These are phyloP conservation scores for Ceriops zippeliana DNA, from an alignment of 345 rosid species.

Conservation along the genomic window DNA sequence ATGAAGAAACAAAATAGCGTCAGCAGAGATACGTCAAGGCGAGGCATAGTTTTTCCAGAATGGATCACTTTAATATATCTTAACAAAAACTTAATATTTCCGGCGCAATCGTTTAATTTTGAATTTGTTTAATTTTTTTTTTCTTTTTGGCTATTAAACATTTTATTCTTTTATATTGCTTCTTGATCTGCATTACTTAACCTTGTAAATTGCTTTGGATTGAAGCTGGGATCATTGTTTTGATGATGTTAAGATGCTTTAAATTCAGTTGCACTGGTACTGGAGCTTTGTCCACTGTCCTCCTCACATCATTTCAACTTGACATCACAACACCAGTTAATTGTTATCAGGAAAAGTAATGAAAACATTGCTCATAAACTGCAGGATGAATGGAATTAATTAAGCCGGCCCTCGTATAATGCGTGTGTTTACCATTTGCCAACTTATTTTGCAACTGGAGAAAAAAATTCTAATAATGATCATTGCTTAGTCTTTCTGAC, in stretches of 20 bases:
- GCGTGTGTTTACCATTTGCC: slow-evolving; percentile 44
- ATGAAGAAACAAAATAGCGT: slow-evolving; percentile 45
- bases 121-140: too few relatives aligned
- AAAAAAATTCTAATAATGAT: too few relatives aligned
- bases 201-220: too few relatives aligned
- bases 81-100: slow-evolving; percentile 7
- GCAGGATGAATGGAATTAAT: slow-evolving; percentile 54
- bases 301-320: slow-evolving; percentile 49
- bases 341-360: slow-evolving; percentile 75
- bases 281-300: slow-evolving; percentile 88
- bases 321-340: slow-evolving; percentile 87
- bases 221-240: too few relatives aligned
- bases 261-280: slow-evolving; percentile 32
- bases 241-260: too few relatives aligned
- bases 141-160: too few relatives aligned
- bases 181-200: too few relatives aligned
- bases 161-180: too few relatives aligned
- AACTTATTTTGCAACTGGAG: background rate
- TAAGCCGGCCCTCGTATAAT: slow-evolving; percentile 71
- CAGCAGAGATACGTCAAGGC: slow-evolving; percentile 66
- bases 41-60: slow-evolving; percentile 72
- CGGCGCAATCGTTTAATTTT: slow-evolving; percentile 24
- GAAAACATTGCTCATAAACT: slow-evolving; percentile 86
- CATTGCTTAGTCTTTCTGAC: too few relatives aligned
- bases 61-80: slow-evolving; percentile 22